Evolutionary conservation across 2,329 filamentous ascomycete species (phyloP).

Genomic region (Pseudofabraea citricarpa): DNA sequence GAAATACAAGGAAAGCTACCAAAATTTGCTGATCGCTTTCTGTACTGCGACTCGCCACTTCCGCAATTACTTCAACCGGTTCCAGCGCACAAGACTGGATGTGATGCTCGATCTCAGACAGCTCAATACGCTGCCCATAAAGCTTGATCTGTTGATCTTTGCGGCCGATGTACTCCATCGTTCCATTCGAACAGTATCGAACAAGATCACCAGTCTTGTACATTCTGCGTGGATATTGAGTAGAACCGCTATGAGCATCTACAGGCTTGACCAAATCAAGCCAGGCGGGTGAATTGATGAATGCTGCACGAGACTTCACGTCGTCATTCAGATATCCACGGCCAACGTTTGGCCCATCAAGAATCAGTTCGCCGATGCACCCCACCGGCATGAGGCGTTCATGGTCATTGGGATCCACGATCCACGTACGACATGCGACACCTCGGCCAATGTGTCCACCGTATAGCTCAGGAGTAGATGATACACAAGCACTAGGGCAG

Average conservation of each 20-base stretch:
- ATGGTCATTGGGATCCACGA: conserved; percentile 16
- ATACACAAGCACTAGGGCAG: no score
- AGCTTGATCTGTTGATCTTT: conserved; percentile 63
- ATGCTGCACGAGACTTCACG: conserved; percentile 51
- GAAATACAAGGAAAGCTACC: no score
- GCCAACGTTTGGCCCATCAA: conserved; percentile 52
- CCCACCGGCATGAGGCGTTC: conserved; percentile 18
- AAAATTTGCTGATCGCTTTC: no score
- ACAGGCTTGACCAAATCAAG: neutral
- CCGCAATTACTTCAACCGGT: neutral
- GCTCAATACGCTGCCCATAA: conserved; percentile 58
- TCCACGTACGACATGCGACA: conserved; percentile 31
- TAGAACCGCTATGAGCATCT: neutral
- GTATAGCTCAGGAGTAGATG: no score
- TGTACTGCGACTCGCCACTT: no score
- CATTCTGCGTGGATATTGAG: conserved; percentile 4
- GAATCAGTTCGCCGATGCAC: conserved; percentile 21
- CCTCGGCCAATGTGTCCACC: conserved; percentile 20
- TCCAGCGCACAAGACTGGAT: neutral
- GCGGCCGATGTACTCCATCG: conserved; percentile 57
- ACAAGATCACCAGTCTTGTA: conserved; percentile 30
- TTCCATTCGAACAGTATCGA: conserved; percentile 49
- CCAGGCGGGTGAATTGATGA: conserved; percentile 53
- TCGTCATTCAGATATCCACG: conserved; percentile 56
- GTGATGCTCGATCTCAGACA: conserved; percentile 49